Conservation (phyloP, 495 filamentous ascomycete species). For the Penicillium manginii region DNA sequence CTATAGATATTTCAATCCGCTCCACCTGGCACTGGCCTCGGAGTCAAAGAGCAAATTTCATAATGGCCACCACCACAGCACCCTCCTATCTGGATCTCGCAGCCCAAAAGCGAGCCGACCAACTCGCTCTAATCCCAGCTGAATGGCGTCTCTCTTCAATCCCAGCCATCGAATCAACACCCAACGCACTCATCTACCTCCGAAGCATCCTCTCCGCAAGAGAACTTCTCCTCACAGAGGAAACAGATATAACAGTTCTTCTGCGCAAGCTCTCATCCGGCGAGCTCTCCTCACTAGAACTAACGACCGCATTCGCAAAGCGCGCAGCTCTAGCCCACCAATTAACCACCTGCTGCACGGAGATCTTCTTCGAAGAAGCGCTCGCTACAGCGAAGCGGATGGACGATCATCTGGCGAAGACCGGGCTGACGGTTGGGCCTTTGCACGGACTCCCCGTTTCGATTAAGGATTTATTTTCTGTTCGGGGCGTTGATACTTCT, state of each 20-base stretch:
- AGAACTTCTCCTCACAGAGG: constrained; percentile 57
- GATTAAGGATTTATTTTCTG: constrained; percentile 67
- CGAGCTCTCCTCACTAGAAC: constrained; percentile 44
- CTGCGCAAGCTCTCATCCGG: constrained; percentile 47
- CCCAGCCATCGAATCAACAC: constrained; percentile 25
- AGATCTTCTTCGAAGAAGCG: constrained; percentile 61
- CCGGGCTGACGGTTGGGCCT: constrained; percentile 56
- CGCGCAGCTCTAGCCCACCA: constrained; percentile 63
- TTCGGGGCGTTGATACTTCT: constrained; percentile 58
- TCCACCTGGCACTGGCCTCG: background rate
- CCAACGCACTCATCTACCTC: constrained; percentile 26
- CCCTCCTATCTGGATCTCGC: constrained; percentile 30
- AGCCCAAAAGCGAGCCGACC: constrained; percentile 31
- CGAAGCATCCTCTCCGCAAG: constrained; percentile 45
- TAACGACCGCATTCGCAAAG: constrained; percentile 62
- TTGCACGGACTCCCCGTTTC: constrained; percentile 71
- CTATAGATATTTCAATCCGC: background rate
- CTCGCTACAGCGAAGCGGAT: constrained; percentile 43
- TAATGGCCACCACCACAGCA: constrained; percentile 4
- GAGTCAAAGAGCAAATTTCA: background rate
- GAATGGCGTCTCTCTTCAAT: constrained; percentile 36
- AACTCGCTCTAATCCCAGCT: constrained; percentile 36
- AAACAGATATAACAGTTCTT: constrained; percentile 44
- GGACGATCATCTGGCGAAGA: constrained; percentile 44
- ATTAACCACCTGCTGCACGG: constrained; percentile 63